Conservation (phyloP, 768 basidiomycete genomes). For the Kwoniella bestiolae region DNA sequence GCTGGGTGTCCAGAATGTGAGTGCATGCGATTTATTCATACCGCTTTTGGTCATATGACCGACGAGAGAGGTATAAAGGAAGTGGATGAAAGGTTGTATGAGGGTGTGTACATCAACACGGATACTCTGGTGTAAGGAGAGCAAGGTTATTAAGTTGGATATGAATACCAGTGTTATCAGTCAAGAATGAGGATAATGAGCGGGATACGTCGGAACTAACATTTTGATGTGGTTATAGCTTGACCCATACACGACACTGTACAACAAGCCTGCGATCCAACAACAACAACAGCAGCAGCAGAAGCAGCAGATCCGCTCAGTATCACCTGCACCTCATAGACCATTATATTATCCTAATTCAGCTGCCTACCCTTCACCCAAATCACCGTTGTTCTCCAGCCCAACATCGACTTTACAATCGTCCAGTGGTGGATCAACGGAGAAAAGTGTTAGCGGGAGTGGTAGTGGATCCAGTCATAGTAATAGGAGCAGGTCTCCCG, state of each 20-base stretch:
- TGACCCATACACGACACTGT: slow-evolving; percentile 18
- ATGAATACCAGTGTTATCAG: background rate
- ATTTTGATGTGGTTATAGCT: background rate
- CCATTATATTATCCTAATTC: slow-evolving; percentile 10
- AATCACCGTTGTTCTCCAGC: slow-evolving; percentile 18
- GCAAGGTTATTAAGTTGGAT: background rate
- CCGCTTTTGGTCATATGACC: background rate
- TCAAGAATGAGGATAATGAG: too few species aligned
- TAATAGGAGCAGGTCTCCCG: slow-evolving; percentile 12
- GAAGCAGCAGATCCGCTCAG: background rate
- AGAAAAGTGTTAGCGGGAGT: slow-evolving; percentile 2
- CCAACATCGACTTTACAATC: slow-evolving; percentile 16
- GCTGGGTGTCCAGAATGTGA: slow-evolving; percentile 17
- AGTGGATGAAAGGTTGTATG: background rate
- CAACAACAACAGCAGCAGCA: background rate
- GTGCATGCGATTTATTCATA: background rate
- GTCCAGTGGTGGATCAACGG: background rate
- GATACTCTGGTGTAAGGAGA: slow-evolving; percentile 6
- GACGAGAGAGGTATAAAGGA: slow-evolving; percentile 2
- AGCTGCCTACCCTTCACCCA: slow-evolving; percentile 24
- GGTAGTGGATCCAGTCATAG: slow-evolving; percentile 2
- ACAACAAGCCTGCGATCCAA: slow-evolving; percentile 14
- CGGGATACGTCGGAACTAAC: background rate
- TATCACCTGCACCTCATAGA: slow-evolving; percentile 18
- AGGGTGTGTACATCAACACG: background rate